Conservation (phyloP, 1,284 basidiomycete species). For the Heterobasidion annosum region DNA sequence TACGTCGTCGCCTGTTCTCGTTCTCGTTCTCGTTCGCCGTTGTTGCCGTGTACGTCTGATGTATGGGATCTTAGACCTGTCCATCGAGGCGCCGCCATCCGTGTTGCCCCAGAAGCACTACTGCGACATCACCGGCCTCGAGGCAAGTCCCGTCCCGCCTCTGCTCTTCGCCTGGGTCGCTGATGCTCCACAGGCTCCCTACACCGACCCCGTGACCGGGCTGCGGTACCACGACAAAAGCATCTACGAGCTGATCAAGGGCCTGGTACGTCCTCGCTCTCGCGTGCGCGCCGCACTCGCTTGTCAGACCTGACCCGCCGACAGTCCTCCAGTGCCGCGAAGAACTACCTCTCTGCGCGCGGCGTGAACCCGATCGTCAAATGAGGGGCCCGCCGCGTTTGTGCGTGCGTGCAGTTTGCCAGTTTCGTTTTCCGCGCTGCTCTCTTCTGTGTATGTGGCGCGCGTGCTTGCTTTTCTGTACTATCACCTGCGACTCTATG, state of each 20-base stretch:
- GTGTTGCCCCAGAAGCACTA: slow-evolving; percentile 71
- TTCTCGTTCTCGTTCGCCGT: not conserved
- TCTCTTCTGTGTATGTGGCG: no score
- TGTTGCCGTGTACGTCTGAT: not conserved
- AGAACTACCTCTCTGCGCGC: slow-evolving; percentile 38
- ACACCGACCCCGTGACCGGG: slow-evolving; percentile 77
- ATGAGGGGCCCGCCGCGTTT: slow-evolving; percentile 10
- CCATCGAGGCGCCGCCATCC: slow-evolving; percentile 82
- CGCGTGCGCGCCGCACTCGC: not conserved
- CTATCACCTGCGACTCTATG: no score
- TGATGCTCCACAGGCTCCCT: slow-evolving; percentile 49
- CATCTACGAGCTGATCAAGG: slow-evolving; percentile 77
- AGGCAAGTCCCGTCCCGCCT: slow-evolving; percentile 32
- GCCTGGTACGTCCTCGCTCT: slow-evolving; percentile 44
- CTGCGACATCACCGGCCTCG: slow-evolving; percentile 83
- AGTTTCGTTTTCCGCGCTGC: not conserved
- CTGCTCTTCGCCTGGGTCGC: not conserved
- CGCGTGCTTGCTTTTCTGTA: no score
- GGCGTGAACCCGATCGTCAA: slow-evolving; percentile 45
- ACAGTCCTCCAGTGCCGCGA: slow-evolving; percentile 36
- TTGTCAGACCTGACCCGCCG: not conserved
- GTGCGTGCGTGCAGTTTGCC: not conserved
- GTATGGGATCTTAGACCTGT: slow-evolving; percentile 45
- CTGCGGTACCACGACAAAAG: slow-evolving; percentile 82
- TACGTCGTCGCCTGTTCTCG: slow-evolving; percentile 23